These are phyloP conservation scores for Rhizophagus prolifer DNA, from an alignment of 192 early-diverging fungal species.

Conservation along the genomic window DNA sequence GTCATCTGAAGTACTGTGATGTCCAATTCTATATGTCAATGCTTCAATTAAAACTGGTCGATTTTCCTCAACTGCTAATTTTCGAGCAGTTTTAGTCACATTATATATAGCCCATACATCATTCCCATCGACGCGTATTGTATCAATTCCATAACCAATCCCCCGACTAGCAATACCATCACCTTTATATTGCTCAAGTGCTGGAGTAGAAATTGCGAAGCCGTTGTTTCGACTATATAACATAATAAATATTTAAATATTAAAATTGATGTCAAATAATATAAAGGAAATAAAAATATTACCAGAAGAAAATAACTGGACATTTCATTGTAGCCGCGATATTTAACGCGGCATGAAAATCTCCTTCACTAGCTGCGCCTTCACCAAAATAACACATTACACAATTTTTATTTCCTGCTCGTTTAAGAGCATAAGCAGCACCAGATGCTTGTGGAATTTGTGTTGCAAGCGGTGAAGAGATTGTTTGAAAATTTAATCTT, in stretches of 20 bases:
- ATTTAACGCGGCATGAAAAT: slow-evolving; percentile 97
- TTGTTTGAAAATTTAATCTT: slow-evolving; percentile 89
- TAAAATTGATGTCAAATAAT: neutral
- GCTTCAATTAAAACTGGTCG: slow-evolving; percentile 95
- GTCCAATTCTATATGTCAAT: slow-evolving; percentile 96
- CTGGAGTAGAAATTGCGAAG: slow-evolving; percentile 96
- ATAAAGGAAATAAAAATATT: slow-evolving; percentile 10
- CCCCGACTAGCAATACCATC: slow-evolving; percentile 96
- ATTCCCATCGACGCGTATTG: slow-evolving; percentile 97
- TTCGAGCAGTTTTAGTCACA: slow-evolving; percentile 79
- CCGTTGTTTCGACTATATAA: slow-evolving; percentile 90
- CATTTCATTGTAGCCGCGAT: slow-evolving; percentile 91
- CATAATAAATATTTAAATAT: neutral
- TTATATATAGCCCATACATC: slow-evolving; percentile 98
- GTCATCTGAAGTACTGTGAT: slow-evolving; percentile 98
- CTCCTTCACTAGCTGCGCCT: slow-evolving; percentile 95
- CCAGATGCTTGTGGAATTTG: slow-evolving; percentile 98
- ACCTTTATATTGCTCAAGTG: slow-evolving; percentile 93
- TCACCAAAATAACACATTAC: slow-evolving; percentile 97
- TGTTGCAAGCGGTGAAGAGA: slow-evolving; percentile 93
- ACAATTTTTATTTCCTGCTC: slow-evolving; percentile 73
- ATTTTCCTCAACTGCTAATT: slow-evolving; percentile 77
- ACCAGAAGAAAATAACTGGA: slow-evolving; percentile 95
- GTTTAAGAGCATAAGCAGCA: slow-evolving; percentile 91
- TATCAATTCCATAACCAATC: slow-evolving; percentile 96